Conservation (phyloP, 257 asterid genomes). For the Nicotiana tomentosiformis region DNA sequence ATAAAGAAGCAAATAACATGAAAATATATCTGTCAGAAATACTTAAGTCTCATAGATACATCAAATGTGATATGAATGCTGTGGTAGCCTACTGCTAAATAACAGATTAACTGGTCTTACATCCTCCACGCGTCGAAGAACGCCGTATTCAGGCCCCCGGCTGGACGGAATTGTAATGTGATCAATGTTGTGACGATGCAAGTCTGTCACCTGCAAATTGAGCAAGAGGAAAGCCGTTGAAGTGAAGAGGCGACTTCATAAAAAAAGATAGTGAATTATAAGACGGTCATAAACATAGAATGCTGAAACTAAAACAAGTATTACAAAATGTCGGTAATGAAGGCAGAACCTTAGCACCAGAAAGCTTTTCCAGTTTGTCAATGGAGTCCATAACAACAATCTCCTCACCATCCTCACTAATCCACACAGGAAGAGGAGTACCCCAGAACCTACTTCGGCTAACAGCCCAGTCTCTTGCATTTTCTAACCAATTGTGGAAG, state of each 20-base stretch:
- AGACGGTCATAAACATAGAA: not conserved
- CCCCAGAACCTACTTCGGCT: slow-evolving; percentile 99
- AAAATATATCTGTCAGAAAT: not conserved
- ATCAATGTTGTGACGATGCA: slow-evolving; percentile 94
- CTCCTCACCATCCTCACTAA: slow-evolving; percentile 85
- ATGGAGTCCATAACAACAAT: slow-evolving; percentile 82
- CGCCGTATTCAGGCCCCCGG: slow-evolving; percentile 79
- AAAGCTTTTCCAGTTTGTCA: slow-evolving; percentile 73
- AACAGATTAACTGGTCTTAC: slow-evolving; percentile 25
- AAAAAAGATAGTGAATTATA: not conserved
- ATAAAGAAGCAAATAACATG: not conserved
- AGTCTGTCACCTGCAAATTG: slow-evolving; percentile 59
- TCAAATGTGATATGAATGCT: not conserved
- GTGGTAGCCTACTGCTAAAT: not conserved
- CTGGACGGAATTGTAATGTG: slow-evolving; percentile 86
- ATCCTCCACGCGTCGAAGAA: slow-evolving; percentile 90
- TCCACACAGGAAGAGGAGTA: slow-evolving; percentile 95
- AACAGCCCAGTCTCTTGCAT: slow-evolving; percentile 98
- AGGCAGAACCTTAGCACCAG: slow-evolving; percentile 52
- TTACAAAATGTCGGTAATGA: not conserved
- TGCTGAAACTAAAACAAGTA: not conserved
- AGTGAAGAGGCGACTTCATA: not conserved
- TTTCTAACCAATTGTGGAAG: slow-evolving; percentile 96
- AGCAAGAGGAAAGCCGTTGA: not conserved
- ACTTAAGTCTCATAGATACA: not conserved